Evolutionary conservation across 164 flowering plant species (phyloP).

Genomic region (Piper longum): DNA sequence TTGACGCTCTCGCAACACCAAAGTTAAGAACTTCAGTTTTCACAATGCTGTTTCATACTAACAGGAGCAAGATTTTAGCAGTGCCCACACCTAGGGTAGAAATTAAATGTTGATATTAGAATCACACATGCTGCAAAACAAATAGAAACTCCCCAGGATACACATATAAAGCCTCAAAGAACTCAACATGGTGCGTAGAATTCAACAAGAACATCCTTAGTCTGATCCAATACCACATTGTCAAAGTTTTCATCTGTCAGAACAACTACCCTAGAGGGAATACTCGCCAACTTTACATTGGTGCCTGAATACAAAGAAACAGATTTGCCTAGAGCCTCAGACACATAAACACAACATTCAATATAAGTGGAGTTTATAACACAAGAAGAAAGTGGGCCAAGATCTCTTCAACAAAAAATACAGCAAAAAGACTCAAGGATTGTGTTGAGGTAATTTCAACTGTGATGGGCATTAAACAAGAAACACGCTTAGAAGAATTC

Average conservation of each 20-base stretch:
- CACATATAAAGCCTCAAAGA: not conserved
- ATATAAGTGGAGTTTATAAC: too few relatives aligned
- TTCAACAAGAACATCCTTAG: slow-evolving; percentile 45
- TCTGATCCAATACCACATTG: slow-evolving; percentile 64
- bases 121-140: not conserved
- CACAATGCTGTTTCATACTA: slow-evolving; percentile 20
- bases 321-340: too few relatives aligned
- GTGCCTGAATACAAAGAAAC: slow-evolving; percentile 39
- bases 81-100: slow-evolving; percentile 78
- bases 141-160: not conserved
- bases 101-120: not conserved
- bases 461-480: too few relatives aligned
- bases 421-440: too few relatives aligned
- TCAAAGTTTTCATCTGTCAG: slow-evolving; percentile 57
- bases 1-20: not conserved
- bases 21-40: not conserved
- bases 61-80: slow-evolving; percentile 92
- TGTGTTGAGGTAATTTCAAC: too few relatives aligned
- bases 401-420: too few relatives aligned
- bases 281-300: slow-evolving; percentile 65
- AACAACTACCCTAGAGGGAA: too few relatives aligned
- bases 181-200: slow-evolving; percentile 59
- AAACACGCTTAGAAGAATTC: too few relatives aligned
- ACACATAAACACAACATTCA: too few relatives aligned
- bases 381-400: too few relatives aligned